A percentile compares a stretch with the other conserved stretches of the same genome.
These are phyloP conservation scores for Hygrophila difformis DNA, from an alignment of 257 asterid genomes.

Conservation along the genomic window DNA sequence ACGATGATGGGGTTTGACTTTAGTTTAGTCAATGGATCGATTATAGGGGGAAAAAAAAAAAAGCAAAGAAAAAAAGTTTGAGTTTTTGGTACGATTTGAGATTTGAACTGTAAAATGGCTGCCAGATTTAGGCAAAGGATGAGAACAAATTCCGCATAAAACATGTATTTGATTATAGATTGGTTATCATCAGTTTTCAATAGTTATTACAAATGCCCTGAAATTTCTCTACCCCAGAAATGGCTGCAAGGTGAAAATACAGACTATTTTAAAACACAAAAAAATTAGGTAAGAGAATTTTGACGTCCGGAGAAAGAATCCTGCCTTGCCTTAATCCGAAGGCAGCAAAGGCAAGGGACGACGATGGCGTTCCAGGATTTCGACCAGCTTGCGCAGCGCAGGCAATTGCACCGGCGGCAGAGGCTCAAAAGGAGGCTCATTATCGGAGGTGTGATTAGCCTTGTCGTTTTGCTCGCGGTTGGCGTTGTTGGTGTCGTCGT, in stretches of 20 bases:
- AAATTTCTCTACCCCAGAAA: constrained; percentile 47
- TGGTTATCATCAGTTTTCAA: constrained; percentile 14
- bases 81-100: too few relatives aligned
- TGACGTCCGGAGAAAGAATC: neutral
- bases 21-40: too few relatives aligned
- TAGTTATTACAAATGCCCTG: constrained; percentile 26
- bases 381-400: constrained; percentile 46
- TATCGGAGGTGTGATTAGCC: constrained; percentile 15
- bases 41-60: too few relatives aligned
- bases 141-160: too few relatives aligned
- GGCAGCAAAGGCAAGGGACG: constrained; percentile 36
- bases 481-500: constrained; percentile 22
- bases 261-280: neutral
- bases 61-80: too few relatives aligned
- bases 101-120: too few relatives aligned
- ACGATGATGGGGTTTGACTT: constrained; percentile 56
- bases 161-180: too few relatives aligned
- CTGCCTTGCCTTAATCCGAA: constrained; percentile 55
- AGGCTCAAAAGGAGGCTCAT: constrained; percentile 26
- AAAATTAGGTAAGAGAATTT: too few relatives aligned
- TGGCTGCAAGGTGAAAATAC: neutral
- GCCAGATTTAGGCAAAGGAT: too few relatives aligned
- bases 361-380: constrained; percentile 75
- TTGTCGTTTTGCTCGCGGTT: constrained; percentile 25
- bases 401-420: constrained; percentile 25